Evolutionary conservation across 495 filamentous ascomycete species (phyloP), one percentile per base, ranked within the genome.

Genomic region (Wilcoxina mikolae): DNA sequence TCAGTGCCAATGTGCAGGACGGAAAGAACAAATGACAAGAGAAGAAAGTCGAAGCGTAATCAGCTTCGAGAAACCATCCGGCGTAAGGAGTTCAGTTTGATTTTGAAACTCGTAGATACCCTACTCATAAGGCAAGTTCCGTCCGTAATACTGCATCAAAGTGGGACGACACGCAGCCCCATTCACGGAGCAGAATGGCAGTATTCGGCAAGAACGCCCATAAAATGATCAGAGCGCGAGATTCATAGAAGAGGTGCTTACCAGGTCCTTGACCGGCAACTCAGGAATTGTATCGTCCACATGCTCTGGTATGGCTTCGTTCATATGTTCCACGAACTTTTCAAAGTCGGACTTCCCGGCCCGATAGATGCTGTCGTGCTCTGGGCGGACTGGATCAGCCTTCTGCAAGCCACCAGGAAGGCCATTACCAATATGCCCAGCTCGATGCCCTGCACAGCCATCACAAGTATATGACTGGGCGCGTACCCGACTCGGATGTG

Each of bases 281-380:
- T 65, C 55, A 22, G 62, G 62, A 10, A 61, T 56, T 15, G 61
- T 65, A 28, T 58, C 58, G 29, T 65, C 58, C 42, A 65, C 55
- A 7, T 24, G 41, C 49, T 51, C 35, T 29, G 55, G 42, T 41
- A 65, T 58, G 42, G 28, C 31, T 31, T 58, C 54, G 44, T 49
- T 65, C 41, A 45, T 50, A 39, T 12, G 53, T 15, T 56, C 58
- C 25, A 61, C 55, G 17, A 61, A 65, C 17, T 51, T 58, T 26
- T 65, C 62, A 44, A 65, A 65, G 52, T 65, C 58, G 27, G 55
- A 56, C 48, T 56, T 61, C 44, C 58, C 62, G 35, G 39, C 42
- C 27, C 57, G 57, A 33, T 65, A 65, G 24, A 61, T 44, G 18
- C 54, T 49, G 18, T 54, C 48, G 31, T 61, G 44, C 51, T 61